Conservation (phyloP, 495 filamentous ascomycete genomes). For the Aspergillus baeticus region DNA sequence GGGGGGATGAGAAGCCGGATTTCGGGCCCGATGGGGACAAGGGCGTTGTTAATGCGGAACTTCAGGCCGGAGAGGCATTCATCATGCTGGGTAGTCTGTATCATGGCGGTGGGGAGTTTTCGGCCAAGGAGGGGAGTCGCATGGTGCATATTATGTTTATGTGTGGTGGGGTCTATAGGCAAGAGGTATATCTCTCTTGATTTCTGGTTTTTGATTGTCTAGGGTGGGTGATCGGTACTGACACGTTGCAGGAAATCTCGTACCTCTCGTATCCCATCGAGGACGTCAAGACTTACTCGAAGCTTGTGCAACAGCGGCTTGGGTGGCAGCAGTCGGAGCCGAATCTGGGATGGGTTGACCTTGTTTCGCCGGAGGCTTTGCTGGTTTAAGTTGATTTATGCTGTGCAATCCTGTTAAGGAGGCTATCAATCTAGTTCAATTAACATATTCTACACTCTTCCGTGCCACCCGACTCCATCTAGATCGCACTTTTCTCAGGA, state of each 20-base stretch:
- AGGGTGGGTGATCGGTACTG: background rate
- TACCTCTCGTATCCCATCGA: slow-evolving; percentile 10
- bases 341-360: slow-evolving; percentile 9
- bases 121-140: background rate
- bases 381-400: background rate
- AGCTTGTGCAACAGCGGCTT: slow-evolving; percentile 4
- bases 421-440: too few relatives aligned
- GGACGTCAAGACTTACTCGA: slow-evolving; percentile 1
- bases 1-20: slow-evolving; percentile 3
- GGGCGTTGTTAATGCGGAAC: background rate
- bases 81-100: slow-evolving; percentile 10
- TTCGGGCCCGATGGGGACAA: background rate
- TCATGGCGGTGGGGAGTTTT: slow-evolving; percentile 10
- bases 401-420: too few relatives aligned
- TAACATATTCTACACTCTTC: too few relatives aligned
- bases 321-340: slow-evolving; percentile 8
- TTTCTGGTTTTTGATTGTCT: background rate
- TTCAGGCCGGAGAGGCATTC: background rate
- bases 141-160: slow-evolving; percentile 14
- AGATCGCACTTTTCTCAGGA: too few relatives aligned
- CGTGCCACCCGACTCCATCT: too few relatives aligned
- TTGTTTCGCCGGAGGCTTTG: slow-evolving; percentile 6
- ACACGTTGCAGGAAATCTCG: slow-evolving; percentile 2
- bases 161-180: slow-evolving; percentile 6
- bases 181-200: background rate